Percentiles rank a stretch among this genome's conserved stretches.
Evolutionary conservation across 305 asterid species (phyloP).

Genomic region (Rubia peregrina): DNA sequence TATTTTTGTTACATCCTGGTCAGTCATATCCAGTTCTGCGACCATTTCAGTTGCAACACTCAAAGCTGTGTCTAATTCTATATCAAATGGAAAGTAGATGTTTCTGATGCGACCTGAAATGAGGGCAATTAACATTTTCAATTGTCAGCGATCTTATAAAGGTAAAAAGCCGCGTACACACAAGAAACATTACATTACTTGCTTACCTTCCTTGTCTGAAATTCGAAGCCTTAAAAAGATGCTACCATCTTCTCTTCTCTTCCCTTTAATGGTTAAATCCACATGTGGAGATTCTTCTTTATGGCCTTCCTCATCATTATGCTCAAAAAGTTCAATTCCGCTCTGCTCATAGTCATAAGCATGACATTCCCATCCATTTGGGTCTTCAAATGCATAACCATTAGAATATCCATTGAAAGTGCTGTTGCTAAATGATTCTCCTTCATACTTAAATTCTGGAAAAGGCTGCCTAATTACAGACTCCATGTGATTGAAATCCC

Average conservation of each 20-base stretch:
- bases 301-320: slow-evolving; percentile 39
- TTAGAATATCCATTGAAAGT: slow-evolving; percentile 36
- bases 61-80: slow-evolving; percentile 59
- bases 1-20: slow-evolving; percentile 58
- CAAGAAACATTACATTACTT: background rate
- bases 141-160: slow-evolving; percentile 18
- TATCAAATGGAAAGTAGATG: slow-evolving; percentile 68
- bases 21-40: slow-evolving; percentile 61
- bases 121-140: slow-evolving; percentile 5
- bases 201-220: slow-evolving; percentile 68
- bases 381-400: slow-evolving; percentile 42
- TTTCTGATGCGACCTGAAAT: slow-evolving; percentile 61
- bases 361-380: slow-evolving; percentile 46
- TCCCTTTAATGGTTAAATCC: slow-evolving; percentile 64
- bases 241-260: slow-evolving; percentile 53
- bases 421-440: slow-evolving; percentile 24
- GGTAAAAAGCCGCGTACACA: background rate
- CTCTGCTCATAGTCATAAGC: slow-evolving; percentile 46
- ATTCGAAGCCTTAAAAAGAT: slow-evolving; percentile 75
- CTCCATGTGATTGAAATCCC: slow-evolving; percentile 39
- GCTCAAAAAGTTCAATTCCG: slow-evolving; percentile 49
- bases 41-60: slow-evolving; percentile 86
- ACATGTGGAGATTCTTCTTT: slow-evolving; percentile 29
- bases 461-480: slow-evolving; percentile 40
- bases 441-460: slow-evolving; percentile 26